These are phyloP conservation scores for Camptophora hylomeconis DNA, from an alignment of 2,329 filamentous ascomycete genomes.

Conservation along the genomic window DNA sequence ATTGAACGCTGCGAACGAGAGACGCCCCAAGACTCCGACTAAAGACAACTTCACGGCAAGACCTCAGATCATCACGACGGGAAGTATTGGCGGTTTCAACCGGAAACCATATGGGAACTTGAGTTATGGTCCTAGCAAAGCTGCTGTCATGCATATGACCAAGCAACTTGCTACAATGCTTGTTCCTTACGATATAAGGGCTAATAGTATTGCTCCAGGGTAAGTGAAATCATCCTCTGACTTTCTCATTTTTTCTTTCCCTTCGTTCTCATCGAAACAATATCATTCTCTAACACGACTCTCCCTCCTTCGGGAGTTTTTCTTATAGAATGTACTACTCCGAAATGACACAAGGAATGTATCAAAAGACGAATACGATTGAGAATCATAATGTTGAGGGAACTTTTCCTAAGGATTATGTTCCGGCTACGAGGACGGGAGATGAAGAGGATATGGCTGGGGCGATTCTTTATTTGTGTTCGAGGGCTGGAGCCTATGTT, in stretches of 20 bases:
- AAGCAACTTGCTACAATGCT: conserved; percentile 36
- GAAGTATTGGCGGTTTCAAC: conserved; percentile 32
- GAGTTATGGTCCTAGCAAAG: conserved; percentile 32
- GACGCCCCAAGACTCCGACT: conserved; percentile 20
- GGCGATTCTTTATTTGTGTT: conserved; percentile 50
- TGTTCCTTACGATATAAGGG: conserved; percentile 29
- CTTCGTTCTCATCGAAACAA: too few relatives aligned
- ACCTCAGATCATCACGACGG: conserved; percentile 34
- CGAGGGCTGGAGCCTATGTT: conserved; percentile 49
- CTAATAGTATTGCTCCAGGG: conserved; percentile 38
- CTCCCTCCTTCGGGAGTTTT: too few relatives aligned
- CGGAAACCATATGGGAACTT: conserved; percentile 23
- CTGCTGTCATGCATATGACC: conserved; percentile 34
- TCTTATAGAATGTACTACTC: conserved; percentile 50
- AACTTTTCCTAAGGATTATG: conserved; percentile 27
- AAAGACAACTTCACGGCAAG: conserved; percentile 15
- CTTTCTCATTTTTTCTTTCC: too few relatives aligned
- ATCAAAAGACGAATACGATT: conserved; percentile 26
- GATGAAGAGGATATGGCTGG: conserved; percentile 51
- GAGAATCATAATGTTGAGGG: conserved; percentile 25
- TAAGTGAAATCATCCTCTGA: too few relatives aligned
- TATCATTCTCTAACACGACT: too few relatives aligned
- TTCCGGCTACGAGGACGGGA: conserved; percentile 45
- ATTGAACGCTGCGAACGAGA: conserved; percentile 28
- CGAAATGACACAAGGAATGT: conserved; percentile 44